A percentile compares a stretch with the other conserved stretches of the same genome.
These are phyloP conservation scores for Clavulina sp. DNA, from an alignment of 768 basidiomycete species.

Conservation along the genomic window DNA sequence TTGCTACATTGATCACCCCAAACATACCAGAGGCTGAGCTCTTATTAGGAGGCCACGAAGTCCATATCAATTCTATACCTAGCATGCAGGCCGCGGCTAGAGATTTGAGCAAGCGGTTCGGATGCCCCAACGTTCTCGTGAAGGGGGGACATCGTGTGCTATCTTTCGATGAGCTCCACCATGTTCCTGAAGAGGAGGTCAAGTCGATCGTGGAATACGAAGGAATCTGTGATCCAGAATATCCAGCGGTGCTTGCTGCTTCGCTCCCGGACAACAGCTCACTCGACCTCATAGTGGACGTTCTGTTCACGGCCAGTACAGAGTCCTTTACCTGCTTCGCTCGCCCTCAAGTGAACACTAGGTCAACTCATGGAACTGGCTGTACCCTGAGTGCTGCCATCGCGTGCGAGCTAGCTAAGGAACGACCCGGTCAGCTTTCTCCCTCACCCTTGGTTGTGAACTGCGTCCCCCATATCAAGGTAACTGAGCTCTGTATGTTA, in stretches of 20 bases:
- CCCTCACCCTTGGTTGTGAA: conserved; percentile 1
- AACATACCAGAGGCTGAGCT: conserved; percentile 69
- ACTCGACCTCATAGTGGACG: conserved; percentile 17
- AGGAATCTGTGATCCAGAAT: conserved; percentile 13
- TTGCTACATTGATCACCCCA: conserved; percentile 61
- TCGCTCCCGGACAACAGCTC: conserved; percentile 4
- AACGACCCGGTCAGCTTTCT: conserved; percentile 24
- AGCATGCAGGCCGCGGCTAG: conserved; percentile 45
- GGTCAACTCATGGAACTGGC: conserved; percentile 79
- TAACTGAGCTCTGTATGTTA: background rate
- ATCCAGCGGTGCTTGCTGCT: conserved; percentile 16
- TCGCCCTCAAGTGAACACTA: conserved; percentile 43
- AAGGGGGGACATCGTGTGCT: conserved; percentile 65
- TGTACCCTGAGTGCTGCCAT: conserved; percentile 82
- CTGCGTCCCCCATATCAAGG: background rate
- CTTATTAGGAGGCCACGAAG: conserved; percentile 24
- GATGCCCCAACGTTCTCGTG: conserved; percentile 44
- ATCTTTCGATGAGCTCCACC: background rate
- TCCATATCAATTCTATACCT: conserved; percentile 28
- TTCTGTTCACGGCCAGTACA: conserved; percentile 12
- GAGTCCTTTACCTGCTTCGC: conserved; percentile 32
- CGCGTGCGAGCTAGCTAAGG: conserved; percentile 43
- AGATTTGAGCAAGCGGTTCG: conserved; percentile 27
- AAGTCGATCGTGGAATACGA: conserved; percentile 17
- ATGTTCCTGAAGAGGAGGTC: conserved; percentile 26